Conservation (phyloP, 345 rosid species). For the Adansonia digitata region DNA sequence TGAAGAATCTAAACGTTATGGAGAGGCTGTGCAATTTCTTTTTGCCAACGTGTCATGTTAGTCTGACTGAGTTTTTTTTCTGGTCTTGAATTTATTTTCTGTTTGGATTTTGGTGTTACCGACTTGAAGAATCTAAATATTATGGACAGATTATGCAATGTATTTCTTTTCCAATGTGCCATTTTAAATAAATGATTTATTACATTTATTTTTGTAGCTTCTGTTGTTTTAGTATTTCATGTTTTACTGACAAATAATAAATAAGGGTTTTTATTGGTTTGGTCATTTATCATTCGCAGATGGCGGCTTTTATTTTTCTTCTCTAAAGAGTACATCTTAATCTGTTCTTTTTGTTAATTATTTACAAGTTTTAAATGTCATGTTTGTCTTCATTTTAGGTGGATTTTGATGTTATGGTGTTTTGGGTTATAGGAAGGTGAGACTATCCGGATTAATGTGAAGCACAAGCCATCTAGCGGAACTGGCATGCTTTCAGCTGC, state of each 20-base stretch:
- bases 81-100: not conserved
- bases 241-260: not conserved
- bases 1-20: not conserved
- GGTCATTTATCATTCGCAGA: not conserved
- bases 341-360: not conserved
- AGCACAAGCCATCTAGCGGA: conserved; percentile 76
- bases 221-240: not conserved
- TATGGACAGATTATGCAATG: not conserved
- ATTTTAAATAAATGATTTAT: not conserved
- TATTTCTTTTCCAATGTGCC: not conserved
- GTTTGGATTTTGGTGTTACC: not conserved
- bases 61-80: not conserved
- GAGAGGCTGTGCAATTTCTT: not conserved
- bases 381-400: conserved; percentile 1
- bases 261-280: not conserved
- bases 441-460: conserved; percentile 92
- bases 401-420: conserved; percentile 14
- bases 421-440: conserved; percentile 79
- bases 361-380: not conserved
- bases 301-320: not conserved
- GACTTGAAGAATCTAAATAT: not conserved
- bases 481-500: conserved; percentile 98
- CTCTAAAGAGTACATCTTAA: not conserved
- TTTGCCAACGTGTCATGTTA: not conserved
- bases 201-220: not conserved